Base-by-base conservation (phyloP, 306 rosid species). In the Calophaca sinica region DNA sequence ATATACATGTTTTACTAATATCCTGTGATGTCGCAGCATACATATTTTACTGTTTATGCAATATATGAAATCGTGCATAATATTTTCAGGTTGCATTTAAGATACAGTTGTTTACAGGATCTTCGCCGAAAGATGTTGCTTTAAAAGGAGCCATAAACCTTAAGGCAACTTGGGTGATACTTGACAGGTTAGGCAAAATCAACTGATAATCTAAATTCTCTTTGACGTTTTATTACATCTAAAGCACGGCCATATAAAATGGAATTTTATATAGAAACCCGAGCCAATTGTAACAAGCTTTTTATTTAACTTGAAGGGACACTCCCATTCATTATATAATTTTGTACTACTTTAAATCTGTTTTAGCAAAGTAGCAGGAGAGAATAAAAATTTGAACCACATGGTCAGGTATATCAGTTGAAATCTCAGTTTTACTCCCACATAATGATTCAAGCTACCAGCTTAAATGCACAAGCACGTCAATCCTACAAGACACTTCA, bases 111-210 rank as follows among this genome's bases (percentile, higher is more conserved):
- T 74, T 80, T 45, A 68, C 72, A 29, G 98, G 93, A 52, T 12
- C 90, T 26, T 80, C 88, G 35, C 77, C 46, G 0, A 89, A 72
- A 80, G 68, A 70, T 45, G 84, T 81, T 77, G 91, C 93, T 32
- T 10, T 86, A 13, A 81, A 81, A 49, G 77, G 38, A 35, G 88
- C 86, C 52, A 60, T 0, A 78, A 76, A 42, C 60, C 76, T 80
- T 31, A 77, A 87, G 39, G 86, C 97, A 73, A 86, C 90, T 49
- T 91, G 96, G 97, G 50, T 91, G 12, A 77, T 93, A 72, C 90
- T 93, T 36, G 93, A 88, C 70, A 91, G 93, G 98, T 93, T 35
- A 75, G 88, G 69, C 62, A 13, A 80, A 55, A 64, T 26, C 49
- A 64, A 41, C 28, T 4, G 31, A 73, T 68, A 68, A 35, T 63